A percentile compares a stretch with the other conserved stretches of the same genome.
Conservation (phyloP, 768 basidiomycete species). For the Exidia glandulosa region DNA sequence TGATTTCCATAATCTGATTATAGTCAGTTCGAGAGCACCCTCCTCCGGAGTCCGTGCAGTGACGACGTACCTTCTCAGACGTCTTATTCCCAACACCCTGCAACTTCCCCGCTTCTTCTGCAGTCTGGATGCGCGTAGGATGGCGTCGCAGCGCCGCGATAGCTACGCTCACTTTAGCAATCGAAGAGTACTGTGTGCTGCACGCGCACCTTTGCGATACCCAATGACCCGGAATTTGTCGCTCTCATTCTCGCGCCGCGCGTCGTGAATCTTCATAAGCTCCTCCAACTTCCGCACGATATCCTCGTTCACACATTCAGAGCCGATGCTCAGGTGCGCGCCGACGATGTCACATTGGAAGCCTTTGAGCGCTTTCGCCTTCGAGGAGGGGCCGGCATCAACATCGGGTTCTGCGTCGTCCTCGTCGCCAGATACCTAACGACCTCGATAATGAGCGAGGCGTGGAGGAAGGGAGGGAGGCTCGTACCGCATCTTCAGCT, state of each 20-base stretch:
- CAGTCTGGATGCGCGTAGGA: constrained; percentile 45
- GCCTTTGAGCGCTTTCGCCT: constrained; percentile 28
- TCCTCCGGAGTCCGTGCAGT: neutral
- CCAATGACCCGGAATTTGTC: constrained; percentile 57
- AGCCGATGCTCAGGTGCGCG: constrained; percentile 12
- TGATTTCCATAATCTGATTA: constrained; percentile 66
- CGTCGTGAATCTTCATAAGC: constrained; percentile 52
- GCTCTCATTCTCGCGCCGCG: constrained; percentile 45
- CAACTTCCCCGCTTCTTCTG: constrained; percentile 48
- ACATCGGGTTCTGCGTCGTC: constrained; percentile 22
- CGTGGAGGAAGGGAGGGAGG: no score
- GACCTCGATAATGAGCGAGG: no score
- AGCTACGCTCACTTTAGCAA: constrained; percentile 25
- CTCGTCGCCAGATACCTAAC: neutral
- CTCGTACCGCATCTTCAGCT: constrained; percentile 30
- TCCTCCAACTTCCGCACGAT: constrained; percentile 68
- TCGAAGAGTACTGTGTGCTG: neutral
- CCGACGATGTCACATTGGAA: constrained; percentile 53
- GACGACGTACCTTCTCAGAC: constrained; percentile 48
- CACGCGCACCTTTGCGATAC: constrained; percentile 51
- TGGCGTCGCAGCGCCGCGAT: constrained; percentile 47
- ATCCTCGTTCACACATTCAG: constrained; percentile 50
- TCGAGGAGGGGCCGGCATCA: neutral
- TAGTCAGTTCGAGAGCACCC: neutral
- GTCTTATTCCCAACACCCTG: constrained; percentile 64